Evolutionary conservation across 495 filamentous ascomycete genomes (phyloP).

Genomic region (Daldinia concentrica): DNA sequence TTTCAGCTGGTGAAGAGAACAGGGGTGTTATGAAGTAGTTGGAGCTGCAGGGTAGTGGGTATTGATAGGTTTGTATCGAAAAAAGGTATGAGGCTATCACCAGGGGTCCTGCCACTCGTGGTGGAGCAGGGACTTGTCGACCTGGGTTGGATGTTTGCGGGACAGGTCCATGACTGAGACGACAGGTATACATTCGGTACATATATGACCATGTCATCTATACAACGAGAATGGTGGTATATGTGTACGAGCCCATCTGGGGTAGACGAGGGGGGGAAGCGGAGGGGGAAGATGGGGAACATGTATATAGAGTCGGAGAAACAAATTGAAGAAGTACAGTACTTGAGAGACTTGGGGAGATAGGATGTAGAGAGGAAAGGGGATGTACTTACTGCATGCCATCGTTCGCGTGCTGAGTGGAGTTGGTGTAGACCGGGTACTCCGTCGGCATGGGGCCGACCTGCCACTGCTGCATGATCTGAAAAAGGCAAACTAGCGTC

Average conservation of each 20-base stretch:
- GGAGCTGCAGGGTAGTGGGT: conserved; percentile 33
- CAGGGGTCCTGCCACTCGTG: conserved; percentile 38
- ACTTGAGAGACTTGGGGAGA: conserved; percentile 40
- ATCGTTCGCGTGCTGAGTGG: conserved; percentile 59
- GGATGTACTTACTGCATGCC: conserved; percentile 61
- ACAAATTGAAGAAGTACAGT: conserved; percentile 40
- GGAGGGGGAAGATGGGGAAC: conserved; percentile 27
- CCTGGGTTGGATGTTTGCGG: conserved; percentile 31
- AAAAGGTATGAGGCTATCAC: conserved; percentile 40
- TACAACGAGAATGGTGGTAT: conserved; percentile 33
- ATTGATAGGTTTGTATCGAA: conserved; percentile 20
- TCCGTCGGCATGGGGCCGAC: conserved; percentile 56
- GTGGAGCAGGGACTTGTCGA: conserved; percentile 35
- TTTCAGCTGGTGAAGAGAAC: conserved; percentile 19
- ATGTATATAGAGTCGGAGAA: conserved; percentile 46
- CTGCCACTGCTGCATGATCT: conserved; percentile 65
- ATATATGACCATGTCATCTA: conserved; percentile 40
- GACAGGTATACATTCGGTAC: conserved; percentile 41
- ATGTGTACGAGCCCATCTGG: conserved; percentile 43
- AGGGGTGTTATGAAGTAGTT: conserved; percentile 29
- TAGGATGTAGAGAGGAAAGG: conserved; percentile 46
- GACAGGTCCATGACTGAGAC: conserved; percentile 38
- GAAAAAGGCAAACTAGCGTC: conserved; percentile 47
- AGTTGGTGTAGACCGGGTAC: conserved; percentile 57
- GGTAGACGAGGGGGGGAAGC: conserved; percentile 30